A percentile compares a stretch with the other conserved stretches of the same genome.
These are phyloP conservation scores for Sporothrix brasiliensis DNA, from an alignment of 2,329 filamentous ascomycete species.

Conservation along the genomic window DNA sequence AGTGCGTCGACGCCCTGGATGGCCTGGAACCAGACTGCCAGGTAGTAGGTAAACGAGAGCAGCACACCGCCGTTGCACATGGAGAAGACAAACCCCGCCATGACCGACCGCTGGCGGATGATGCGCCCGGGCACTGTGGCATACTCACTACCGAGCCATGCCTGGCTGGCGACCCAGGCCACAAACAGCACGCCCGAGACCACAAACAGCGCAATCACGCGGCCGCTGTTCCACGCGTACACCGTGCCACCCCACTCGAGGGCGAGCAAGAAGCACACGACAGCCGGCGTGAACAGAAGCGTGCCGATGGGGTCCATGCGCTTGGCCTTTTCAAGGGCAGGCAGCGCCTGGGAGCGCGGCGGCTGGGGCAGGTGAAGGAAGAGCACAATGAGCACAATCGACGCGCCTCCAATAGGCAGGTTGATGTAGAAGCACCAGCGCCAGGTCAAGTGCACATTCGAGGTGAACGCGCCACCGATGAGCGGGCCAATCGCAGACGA, in stretches of 20 bases:
- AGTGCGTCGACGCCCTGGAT: conserved; percentile 47
- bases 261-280: conserved; percentile 50
- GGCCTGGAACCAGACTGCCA: conserved; percentile 51
- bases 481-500: conserved; percentile 45
- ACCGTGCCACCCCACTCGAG: conserved; percentile 49
- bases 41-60: conserved; percentile 33
- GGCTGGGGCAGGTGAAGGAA: conserved; percentile 40
- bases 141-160: conserved; percentile 36
- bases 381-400: conserved; percentile 39
- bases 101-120: conserved; percentile 40
- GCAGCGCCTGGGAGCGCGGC: background rate
- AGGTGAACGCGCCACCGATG: conserved; percentile 48
- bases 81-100: background rate
- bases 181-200: conserved; percentile 39
- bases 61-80: conserved; percentile 24
- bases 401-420: conserved; percentile 44
- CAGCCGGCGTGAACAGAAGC: conserved; percentile 38
- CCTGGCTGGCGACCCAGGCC: conserved; percentile 42
- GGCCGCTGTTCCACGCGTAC: conserved; percentile 42
- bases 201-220: conserved; percentile 43
- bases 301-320: conserved; percentile 40
- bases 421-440: conserved; percentile 49
- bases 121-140: conserved; percentile 48
- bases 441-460: conserved; percentile 42
- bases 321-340: conserved; percentile 43